These are phyloP conservation scores for Dittrichia graveolens DNA, from an alignment of 129 eudicot species.

Conservation along the genomic window DNA sequence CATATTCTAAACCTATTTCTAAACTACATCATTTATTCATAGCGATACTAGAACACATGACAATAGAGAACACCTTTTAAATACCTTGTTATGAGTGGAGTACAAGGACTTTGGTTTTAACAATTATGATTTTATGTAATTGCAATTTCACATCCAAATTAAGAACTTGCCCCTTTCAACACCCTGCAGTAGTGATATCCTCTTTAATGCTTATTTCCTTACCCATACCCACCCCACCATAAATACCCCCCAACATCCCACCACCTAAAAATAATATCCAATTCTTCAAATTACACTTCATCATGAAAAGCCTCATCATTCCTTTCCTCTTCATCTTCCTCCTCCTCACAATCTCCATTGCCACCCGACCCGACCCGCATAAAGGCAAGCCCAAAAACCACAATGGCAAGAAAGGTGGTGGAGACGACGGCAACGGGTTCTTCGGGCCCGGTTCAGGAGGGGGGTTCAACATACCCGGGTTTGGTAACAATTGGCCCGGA, in stretches of 20 bases:
- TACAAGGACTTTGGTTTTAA: too few species aligned
- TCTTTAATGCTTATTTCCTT: constrained; percentile 31
- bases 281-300: not conserved
- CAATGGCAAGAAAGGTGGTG: constrained; percentile 36
- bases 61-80: too few species aligned
- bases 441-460: constrained; percentile 66
- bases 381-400: constrained; percentile 22
- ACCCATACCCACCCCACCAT: constrained; percentile 34
- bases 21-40: too few species aligned
- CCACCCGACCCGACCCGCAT: constrained; percentile 40
- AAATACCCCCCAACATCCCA: constrained; percentile 39
- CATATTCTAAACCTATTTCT: too few species aligned
- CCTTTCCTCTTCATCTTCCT: constrained; percentile 35
- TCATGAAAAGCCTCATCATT: constrained; percentile 35
- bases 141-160: not conserved
- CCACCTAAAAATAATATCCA: constrained; percentile 16
- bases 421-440: constrained; percentile 39
- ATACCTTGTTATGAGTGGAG: too few species aligned
- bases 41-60: too few species aligned
- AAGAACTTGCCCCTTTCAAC: not conserved
- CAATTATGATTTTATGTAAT: not conserved
- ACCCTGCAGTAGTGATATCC: constrained; percentile 25
- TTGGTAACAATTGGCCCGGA: constrained; percentile 45
- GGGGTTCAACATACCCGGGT: constrained; percentile 76
- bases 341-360: constrained; percentile 29